Percentiles rank a stretch among this genome's conserved stretches.
Conservation (phyloP, 163 green algal genomes). For the Chlamydomonas reinhardtii region DNA sequence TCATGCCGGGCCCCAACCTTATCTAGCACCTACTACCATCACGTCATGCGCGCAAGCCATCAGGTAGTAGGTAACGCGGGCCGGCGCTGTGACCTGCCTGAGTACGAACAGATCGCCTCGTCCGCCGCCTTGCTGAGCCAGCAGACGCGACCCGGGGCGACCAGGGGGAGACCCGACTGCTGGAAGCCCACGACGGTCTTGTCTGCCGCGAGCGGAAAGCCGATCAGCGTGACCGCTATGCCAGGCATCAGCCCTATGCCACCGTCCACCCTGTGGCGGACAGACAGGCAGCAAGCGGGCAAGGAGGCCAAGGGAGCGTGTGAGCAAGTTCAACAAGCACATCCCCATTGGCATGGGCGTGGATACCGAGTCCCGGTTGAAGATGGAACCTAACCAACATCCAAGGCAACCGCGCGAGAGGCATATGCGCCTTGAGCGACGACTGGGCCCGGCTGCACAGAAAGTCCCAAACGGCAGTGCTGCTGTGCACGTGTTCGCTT, state of each 20-base stretch:
- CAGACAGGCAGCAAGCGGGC: background rate
- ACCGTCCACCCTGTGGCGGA: slow-evolving; percentile 2
- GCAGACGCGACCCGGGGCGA: background rate
- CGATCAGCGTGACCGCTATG: slow-evolving; percentile 2
- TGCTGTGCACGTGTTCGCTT: too few relatives aligned
- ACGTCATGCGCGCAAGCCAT: background rate
- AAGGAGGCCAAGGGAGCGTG: slow-evolving; percentile 6
- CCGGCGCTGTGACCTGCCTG: background rate
- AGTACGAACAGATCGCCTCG: slow-evolving; percentile 13
- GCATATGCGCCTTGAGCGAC: background rate
- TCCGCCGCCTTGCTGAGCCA: background rate
- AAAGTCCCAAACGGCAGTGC: slow-evolving; percentile 11
- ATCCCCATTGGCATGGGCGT: too few relatives aligned
- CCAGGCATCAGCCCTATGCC: slow-evolving; percentile 7
- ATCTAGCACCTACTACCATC: too few relatives aligned
- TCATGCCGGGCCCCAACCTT: too few relatives aligned
- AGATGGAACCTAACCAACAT: too few relatives aligned
- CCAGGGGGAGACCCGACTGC: slow-evolving; percentile 4
- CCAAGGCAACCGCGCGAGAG: background rate
- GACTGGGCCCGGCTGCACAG: background rate
- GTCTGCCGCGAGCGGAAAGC: slow-evolving; percentile 10
- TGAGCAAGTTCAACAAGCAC: slow-evolving; percentile 33
- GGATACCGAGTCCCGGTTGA: too few relatives aligned
- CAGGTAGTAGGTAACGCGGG: background rate
- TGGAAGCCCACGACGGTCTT: background rate